Percentiles rank a stretch among this genome's conserved stretches.
Conservation (phyloP, 495 filamentous ascomycete species). For the Penicillium paradoxum region DNA sequence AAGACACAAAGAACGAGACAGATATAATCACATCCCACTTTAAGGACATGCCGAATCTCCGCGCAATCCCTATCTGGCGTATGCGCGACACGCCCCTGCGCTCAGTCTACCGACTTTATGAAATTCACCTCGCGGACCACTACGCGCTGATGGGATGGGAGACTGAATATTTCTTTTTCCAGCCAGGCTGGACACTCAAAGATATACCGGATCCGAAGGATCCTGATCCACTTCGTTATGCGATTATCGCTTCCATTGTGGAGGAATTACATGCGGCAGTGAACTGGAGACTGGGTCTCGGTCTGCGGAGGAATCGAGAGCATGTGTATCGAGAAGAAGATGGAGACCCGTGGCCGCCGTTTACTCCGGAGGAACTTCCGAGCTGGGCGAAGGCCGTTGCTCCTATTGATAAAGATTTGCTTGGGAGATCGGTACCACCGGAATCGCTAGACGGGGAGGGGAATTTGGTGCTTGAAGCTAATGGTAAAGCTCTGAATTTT, state of each 20-base stretch:
- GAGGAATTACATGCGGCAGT: conserved; percentile 36
- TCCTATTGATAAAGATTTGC: conserved; percentile 16
- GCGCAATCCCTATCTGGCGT: conserved; percentile 31
- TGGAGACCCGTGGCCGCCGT: conserved; percentile 22
- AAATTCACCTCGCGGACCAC: conserved; percentile 22
- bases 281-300: conserved; percentile 36
- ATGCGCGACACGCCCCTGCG: conserved; percentile 35
- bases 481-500: conserved; percentile 22
- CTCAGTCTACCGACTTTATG: conserved; percentile 38
- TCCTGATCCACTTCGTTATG: conserved; percentile 33
- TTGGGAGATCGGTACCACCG: conserved; percentile 14
- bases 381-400: conserved; percentile 19
- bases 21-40: not conserved
- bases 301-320: conserved; percentile 27
- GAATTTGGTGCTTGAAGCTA: conserved; percentile 23
- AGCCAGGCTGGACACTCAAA: conserved; percentile 21
- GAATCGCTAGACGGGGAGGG: conserved; percentile 14
- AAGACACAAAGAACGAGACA: conserved; percentile 17
- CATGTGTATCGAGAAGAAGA: conserved; percentile 25
- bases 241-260: conserved; percentile 32
- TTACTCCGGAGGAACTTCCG: conserved; percentile 17
- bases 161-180: conserved; percentile 37
- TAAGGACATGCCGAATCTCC: conserved; percentile 6
- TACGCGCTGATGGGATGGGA: conserved; percentile 27
- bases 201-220: conserved; percentile 34